These are phyloP conservation scores for Zymoseptoria pseudotritici DNA, from an alignment of 2,329 filamentous ascomycete genomes.

Conservation along the genomic window DNA sequence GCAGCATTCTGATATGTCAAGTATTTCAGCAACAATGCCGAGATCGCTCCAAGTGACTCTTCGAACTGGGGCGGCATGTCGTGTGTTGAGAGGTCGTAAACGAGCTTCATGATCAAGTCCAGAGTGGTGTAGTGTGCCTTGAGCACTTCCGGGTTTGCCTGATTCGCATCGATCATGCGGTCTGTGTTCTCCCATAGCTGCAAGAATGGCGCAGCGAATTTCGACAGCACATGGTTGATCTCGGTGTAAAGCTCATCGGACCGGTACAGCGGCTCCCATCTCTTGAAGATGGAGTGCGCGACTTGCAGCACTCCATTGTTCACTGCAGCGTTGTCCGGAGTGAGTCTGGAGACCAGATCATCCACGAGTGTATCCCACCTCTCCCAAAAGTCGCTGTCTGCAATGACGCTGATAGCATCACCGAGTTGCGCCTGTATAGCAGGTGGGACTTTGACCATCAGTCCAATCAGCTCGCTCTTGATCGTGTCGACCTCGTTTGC, in stretches of 20 bases:
- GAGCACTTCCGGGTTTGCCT: constrained; percentile 65
- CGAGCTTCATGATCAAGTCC: constrained; percentile 81
- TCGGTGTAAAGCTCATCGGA: constrained; percentile 90
- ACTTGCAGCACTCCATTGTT: constrained; percentile 96
- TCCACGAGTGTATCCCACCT: constrained; percentile 93
- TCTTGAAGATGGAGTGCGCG: constrained; percentile 93
- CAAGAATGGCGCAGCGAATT: constrained; percentile 79
- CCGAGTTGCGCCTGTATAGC: constrained; percentile 89
- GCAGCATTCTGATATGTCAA: constrained; percentile 80
- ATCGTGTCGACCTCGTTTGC: constrained; percentile 77
- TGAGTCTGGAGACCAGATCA: constrained; percentile 83
- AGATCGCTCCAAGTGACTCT: constrained; percentile 71
- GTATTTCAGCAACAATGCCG: constrained; percentile 81
- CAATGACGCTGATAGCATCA: constrained; percentile 93
- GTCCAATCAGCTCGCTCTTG: constrained; percentile 87
- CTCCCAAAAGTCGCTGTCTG: constrained; percentile 95
- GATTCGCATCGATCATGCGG: constrained; percentile 62
- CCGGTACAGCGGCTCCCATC: constrained; percentile 89
- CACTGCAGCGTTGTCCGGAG: constrained; percentile 68
- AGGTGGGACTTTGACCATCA: constrained; percentile 89
- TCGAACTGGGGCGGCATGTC: constrained; percentile 93
- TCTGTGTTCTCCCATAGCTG: constrained; percentile 69
- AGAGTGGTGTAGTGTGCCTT: constrained; percentile 76
- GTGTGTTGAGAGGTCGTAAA: constrained; percentile 96
- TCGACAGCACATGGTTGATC: constrained; percentile 88